Base-by-base conservation (phyloP, 768 basidiomycete genomes). In the Tulasnella calospora region DNA sequence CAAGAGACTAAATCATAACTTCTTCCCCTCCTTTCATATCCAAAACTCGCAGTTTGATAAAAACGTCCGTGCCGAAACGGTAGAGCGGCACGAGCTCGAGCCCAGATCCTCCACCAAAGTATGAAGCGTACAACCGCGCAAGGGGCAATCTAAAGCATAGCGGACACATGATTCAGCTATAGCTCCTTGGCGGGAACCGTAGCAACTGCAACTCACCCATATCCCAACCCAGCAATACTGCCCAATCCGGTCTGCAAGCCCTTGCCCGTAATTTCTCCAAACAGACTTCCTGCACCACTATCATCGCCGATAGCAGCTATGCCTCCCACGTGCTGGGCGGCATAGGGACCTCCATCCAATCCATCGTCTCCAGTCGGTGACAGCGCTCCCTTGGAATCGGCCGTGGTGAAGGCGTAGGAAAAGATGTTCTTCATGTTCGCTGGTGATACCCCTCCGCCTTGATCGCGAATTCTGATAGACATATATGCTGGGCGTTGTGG, bases 361-460 rank as follows among this genome's bases (percentile, higher is more conserved):
- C 83, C 87, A n/a, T 83, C 83, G 13, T 83, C 82, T 67, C 87
- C 35, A 85, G 30, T 85, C 86, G 7, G 47, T 80, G 82, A 9
- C 47, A 41, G 15, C 0, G 55, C 36, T 23, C 35, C 75, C 47
- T 84, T 85, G 61, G 88, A 85, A 8, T 90, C 91, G 3, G 94
- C 94, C 6, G 95, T 95, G 6, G 94, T 95, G 83, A 95, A 96
- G 8, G 94, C 94, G 83, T 96, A 96, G 23, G 94, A 94, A 84
- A 96, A 96, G 77, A 96, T 92, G 69, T 90, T 89, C 27, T 88
- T 85, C 87, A 95, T 89, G 83, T 95, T 89, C 13, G 88, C 85
- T 2, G 90, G 90, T 0, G 91, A 88, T 41, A 96, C 90, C 10
- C 95, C 95, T 13, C 95, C 95, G 4, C 95, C 95, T 81, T 94